phyloP scores from a whole-genome alignment of 2,329 filamentous ascomycete species.

The Pseudogymnoascus sp. region DNA sequence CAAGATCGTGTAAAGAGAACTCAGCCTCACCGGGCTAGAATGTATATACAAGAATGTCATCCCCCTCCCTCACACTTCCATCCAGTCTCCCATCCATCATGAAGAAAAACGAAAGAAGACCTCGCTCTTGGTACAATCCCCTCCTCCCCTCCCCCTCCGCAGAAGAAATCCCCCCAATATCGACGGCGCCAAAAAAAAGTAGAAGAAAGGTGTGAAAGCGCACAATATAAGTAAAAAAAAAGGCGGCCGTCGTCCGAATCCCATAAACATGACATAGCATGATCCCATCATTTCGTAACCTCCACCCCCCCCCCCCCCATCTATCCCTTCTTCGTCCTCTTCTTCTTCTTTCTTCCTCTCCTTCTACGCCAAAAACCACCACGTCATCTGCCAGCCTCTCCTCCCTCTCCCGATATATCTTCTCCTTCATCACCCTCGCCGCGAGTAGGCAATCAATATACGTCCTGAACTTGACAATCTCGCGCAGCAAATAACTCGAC shows the following conservation, averaged over 20 bases:
- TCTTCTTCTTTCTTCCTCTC: too few species aligned
- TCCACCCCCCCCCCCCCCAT: not conserved
- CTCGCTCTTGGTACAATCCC: not conserved
- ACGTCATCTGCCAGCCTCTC: not conserved
- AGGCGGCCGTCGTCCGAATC: conserved; percentile 4
- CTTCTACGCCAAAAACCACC: not conserved
- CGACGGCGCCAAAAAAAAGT: not conserved
- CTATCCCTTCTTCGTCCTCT: too few species aligned
- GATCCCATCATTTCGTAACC: not conserved
- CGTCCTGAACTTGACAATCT: conserved; percentile 94
- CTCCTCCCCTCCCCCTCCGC: not conserved
- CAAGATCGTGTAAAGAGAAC: not conserved
- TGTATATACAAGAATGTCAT: not conserved
- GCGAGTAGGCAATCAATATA: conserved; percentile 80
- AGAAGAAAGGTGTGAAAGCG: not conserved
- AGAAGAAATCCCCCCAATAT: not conserved
- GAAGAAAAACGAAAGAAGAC: not conserved
- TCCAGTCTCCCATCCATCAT: not conserved
- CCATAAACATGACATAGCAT: not conserved
- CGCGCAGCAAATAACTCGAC: conserved; percentile 78
- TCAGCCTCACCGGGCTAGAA: not conserved
- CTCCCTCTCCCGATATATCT: conserved; percentile 55
- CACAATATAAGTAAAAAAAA: conserved; percentile 3
- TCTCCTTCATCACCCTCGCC: conserved; percentile 60
- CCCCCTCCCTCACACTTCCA: not conserved